A percentile compares a stretch with the other conserved stretches of the same genome.
Evolutionary conservation across 1,284 basidiomycete species (phyloP).

Genomic region (Mycena sp.): DNA sequence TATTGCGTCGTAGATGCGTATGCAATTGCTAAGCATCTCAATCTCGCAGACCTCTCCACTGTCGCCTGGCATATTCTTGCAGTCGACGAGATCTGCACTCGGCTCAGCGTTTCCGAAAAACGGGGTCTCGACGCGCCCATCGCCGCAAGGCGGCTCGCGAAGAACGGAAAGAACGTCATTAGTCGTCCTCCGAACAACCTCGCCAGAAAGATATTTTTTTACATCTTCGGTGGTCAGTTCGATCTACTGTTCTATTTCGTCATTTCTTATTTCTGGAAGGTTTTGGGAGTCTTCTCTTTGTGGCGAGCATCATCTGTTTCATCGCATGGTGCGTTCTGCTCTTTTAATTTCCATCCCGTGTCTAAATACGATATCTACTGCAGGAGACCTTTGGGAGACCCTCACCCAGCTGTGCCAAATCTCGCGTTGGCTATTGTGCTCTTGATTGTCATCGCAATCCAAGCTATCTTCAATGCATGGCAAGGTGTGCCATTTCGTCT

Average conservation of each 20-base stretch:
- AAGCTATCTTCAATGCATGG: conserved; percentile 57
- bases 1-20: too few species aligned
- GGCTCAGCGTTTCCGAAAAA: conserved; percentile 56
- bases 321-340: conserved; percentile 51
- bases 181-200: conserved; percentile 54
- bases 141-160: conserved; percentile 54
- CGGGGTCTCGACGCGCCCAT: conserved; percentile 60
- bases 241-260: not conserved
- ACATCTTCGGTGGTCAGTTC: conserved; percentile 55
- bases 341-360: too few species aligned
- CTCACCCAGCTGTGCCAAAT: conserved; percentile 55
- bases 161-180: conserved; percentile 59
- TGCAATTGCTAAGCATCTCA: not conserved
- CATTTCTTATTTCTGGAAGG: conserved; percentile 27
- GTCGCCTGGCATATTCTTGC: conserved; percentile 66
- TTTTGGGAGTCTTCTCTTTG: conserved; percentile 63
- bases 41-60: conserved; percentile 44
- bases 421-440: conserved; percentile 60
- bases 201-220: conserved; percentile 52
- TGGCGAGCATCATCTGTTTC: conserved; percentile 58
- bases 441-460: conserved; percentile 52
- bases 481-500: conserved; percentile 39
- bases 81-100: conserved; percentile 55
- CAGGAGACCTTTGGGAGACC: conserved; percentile 62
- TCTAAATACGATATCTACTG: too few species aligned